Conservation (phyloP, 257 asterid species). For the Solanum medicagineum region DNA sequence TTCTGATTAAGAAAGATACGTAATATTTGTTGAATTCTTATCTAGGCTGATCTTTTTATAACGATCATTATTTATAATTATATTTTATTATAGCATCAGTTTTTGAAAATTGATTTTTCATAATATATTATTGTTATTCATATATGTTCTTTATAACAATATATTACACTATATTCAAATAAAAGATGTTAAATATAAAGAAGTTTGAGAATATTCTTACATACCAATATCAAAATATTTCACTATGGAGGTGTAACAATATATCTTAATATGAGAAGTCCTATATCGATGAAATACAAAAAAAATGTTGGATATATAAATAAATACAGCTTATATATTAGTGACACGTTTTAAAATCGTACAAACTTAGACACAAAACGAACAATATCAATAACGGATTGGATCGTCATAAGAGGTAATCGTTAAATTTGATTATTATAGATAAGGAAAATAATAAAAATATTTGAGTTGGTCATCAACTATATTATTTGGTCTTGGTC, state of each 20-base stretch:
- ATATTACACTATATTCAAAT: not conserved
- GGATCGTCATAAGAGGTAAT: no score
- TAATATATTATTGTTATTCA: not conserved
- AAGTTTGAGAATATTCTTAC: not conserved
- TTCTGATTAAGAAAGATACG: not conserved
- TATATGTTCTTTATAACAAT: not conserved
- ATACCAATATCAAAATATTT: no score
- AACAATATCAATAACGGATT: not conserved
- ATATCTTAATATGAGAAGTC: no score
- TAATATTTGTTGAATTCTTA: not conserved
- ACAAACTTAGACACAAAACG: rapidly evolving
- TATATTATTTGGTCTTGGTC: not conserved
- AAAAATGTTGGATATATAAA: no score
- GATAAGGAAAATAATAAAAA: not conserved
- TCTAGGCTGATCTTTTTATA: not conserved
- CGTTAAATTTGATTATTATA: no score
- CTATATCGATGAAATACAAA: no score
- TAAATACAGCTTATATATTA: no score
- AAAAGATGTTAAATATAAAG: not conserved
- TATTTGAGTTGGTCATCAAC: not conserved
- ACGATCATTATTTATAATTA: not conserved
- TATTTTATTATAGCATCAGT: not conserved
- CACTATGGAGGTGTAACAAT: no score
- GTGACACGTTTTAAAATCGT: no score
- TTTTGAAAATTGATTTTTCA: not conserved